phyloP scores from a whole-genome alignment of 2,329 filamentous ascomycete species.

The Neonectria ditissima region DNA sequence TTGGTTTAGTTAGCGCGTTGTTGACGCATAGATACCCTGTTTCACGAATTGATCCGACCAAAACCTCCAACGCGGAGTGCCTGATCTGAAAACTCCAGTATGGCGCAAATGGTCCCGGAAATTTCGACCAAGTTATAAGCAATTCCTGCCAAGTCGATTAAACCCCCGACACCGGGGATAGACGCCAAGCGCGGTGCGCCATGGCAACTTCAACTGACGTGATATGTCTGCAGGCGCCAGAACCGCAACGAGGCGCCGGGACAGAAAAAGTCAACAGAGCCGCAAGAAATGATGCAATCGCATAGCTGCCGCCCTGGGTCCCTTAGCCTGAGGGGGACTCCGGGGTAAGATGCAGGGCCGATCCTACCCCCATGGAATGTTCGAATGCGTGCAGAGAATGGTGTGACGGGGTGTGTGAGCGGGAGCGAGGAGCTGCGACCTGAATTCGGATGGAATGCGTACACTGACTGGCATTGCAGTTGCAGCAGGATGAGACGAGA shows the following conservation, averaged over 20 bases:
- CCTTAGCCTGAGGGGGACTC: conserved; percentile 4
- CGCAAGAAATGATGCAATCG: conserved; percentile 36
- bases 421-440: neutral
- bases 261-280: conserved; percentile 27
- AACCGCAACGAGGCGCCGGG: neutral
- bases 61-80: neutral
- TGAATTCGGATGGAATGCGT: neutral
- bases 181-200: conserved; percentile 20
- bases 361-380: conserved; percentile 30
- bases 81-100: conserved; percentile 4
- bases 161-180: neutral
- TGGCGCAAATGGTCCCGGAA: neutral
- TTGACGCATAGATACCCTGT: neutral
- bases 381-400: conserved; percentile 31
- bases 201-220: conserved; percentile 23
- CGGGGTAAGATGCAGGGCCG: conserved; percentile 26
- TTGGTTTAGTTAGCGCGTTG: too few species aligned
- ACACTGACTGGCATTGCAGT: neutral
- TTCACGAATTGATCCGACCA: neutral
- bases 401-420: conserved; percentile 26
- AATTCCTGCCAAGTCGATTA: neutral
- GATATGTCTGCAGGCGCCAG: conserved; percentile 15
- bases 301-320: conserved; percentile 2
- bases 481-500: too few species aligned
- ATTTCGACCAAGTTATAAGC: conserved; percentile 12